Evolutionary conservation across 805 yeast species (phyloP).

Genomic region (Pichia ethanolica): DNA sequence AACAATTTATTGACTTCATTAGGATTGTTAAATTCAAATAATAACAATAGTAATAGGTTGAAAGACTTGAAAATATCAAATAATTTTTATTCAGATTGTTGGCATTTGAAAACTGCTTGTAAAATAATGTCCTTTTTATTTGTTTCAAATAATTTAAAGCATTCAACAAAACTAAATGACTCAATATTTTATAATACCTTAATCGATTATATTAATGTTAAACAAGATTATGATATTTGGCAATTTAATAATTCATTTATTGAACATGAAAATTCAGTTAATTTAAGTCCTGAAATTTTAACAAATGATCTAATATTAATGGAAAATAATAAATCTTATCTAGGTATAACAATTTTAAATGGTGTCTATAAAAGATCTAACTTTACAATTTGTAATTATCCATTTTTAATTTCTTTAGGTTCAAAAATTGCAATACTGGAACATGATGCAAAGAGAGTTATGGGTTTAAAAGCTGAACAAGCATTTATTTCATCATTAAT

Average conservation of each 20-base stretch:
- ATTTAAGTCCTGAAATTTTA: constrained; percentile 25
- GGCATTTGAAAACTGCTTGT: constrained; percentile 72
- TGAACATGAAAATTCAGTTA: constrained; percentile 10
- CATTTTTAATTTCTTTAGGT: constrained; percentile 75
- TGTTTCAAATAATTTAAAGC: constrained; percentile 38
- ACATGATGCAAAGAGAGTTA: constrained; percentile 69
- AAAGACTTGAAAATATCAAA: constrained; percentile 34
- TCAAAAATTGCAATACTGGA: constrained; percentile 75
- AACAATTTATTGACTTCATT: constrained; percentile 2
- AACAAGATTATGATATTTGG: constrained; percentile 83
- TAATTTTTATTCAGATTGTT: constrained; percentile 65
- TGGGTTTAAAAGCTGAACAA: constrained; percentile 85
- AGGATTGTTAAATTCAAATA: neutral
- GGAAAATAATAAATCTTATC: constrained; percentile 21
- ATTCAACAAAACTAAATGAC: constrained; percentile 24
- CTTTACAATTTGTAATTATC: constrained; percentile 72
- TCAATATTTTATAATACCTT: constrained; percentile 68
- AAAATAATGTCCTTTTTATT: constrained; percentile 48
- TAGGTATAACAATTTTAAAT: constrained; percentile 28
- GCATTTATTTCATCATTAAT: constrained; percentile 68
- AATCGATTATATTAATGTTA: constrained; percentile 71
- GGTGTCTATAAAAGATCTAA: constrained; percentile 19
- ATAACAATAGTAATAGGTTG: neutral
- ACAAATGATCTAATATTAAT: constrained; percentile 41
- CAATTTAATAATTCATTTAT: constrained; percentile 35